Evolutionary conservation across 2,329 filamentous ascomycete genomes (phyloP), one percentile per base, ranked within the genome.

Genomic region (Nemania diffusa): DNA sequence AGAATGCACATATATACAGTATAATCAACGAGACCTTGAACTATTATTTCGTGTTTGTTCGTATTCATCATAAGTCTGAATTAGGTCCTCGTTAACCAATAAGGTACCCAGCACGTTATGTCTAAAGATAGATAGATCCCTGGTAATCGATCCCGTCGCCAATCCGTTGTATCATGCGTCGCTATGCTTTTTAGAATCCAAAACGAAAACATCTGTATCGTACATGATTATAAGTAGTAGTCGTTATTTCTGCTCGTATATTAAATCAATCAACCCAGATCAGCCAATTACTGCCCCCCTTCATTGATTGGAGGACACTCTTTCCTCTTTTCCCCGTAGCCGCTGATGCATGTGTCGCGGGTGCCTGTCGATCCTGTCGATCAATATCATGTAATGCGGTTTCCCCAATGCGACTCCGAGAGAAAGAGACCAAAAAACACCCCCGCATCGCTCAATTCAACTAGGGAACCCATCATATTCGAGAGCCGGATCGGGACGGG

Each of bases 181-280:
- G 66, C 66, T 69, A 69, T 69, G 66, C 66, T 69, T 65, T 37
- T 51, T 46, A n/a, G 26, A 48, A 61, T 58, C 37, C 13, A 53
- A 51, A 44, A 57, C 50, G 13, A 51, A 5, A 24, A 27, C 40
- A 40, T 56, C 44, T 2, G 26, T 51, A 63, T 57, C 55, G 46
- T 66, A 62, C 46, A 61, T 62, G 34, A 65, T 68, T 57, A 65
- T 11, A 55, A 56, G 20, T 42, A 48, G 40, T 42, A 37, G 29
- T 57, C 29, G 26, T 24, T 53, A 22, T 55, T 27, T 56, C 29
- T 40, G 22, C 22, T 58, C 44, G n/a, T 61, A 57, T 40, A 44
- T 26, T n/a, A n/a, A n/a, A n/a, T 32, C 50, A 63, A 55, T 57
- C 29, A 17, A 22, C 22, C 29, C 24, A 24, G 20, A 27, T 51